Base-by-base conservation (phyloP, 139 green algal species). In the Cymbomonas tetramitiformis region DNA sequence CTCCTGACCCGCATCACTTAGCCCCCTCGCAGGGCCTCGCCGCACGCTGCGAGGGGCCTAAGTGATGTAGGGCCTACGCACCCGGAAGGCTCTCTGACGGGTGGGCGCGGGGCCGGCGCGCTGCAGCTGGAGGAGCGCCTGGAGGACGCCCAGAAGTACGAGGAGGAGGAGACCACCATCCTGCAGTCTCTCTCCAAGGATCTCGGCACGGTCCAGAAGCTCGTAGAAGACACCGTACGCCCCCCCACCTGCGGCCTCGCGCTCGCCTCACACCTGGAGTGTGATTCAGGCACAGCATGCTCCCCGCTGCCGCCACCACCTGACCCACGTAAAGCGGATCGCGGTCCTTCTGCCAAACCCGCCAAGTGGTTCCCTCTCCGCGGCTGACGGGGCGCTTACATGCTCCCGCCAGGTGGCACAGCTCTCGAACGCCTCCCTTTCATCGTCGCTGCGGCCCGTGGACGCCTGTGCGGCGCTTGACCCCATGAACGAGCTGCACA, bases 401-500 rank as follows among this genome's bases (percentile, higher is more conserved):
- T n/a, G n/a, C n/a, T n/a, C n/a, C n/a, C n/a, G n/a, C n/a, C n/a
- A n/a, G n/a, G n/a, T n/a, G n/a, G n/a, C n/a, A 33, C 3, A 24
- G 6, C n/a, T n/a, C n/a, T n/a, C n/a, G n/a, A n/a, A n/a, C n/a
- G n/a, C n/a, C n/a, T n/a, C n/a, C 10, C 51, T 59, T 12, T 48
- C 53, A 8, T 8, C 38, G 41, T 62, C 53, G 39, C 33, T 65
- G 7, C 56, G 46, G 9, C 62, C 78, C 12, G 56, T 82, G 15
- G 83, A 93, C 62, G 69, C 75, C 3, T 74, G 71, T 29, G 72
- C 67, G 5, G 78, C 83, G 28, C 69, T 94, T 51, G 85, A 95
- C 40, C 68, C 74, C 3, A 91, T 94, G 62, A 73, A 81, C 43
- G 70, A 86, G 34, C 64, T 69, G 30, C 83, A 94, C 51, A 33